Evolutionary conservation across 1,284 basidiomycete species (phyloP).

Genomic region (Ustilago hordei): DNA sequence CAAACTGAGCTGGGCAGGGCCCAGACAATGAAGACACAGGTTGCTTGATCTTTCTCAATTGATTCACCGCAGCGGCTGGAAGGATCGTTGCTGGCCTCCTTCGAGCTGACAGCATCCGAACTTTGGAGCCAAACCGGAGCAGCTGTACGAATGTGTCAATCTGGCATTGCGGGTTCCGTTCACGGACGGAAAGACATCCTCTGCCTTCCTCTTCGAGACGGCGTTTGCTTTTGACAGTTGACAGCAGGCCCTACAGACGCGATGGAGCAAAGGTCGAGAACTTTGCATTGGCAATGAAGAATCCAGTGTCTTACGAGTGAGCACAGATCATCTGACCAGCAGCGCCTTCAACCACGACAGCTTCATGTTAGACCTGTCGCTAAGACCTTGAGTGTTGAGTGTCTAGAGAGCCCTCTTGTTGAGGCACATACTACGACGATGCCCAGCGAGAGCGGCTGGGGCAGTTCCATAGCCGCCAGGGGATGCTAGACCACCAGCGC

Average conservation of each 20-base stretch:
- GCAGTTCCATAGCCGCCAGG: background rate
- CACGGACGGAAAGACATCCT: background rate
- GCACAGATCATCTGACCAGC: background rate
- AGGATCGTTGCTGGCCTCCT: background rate
- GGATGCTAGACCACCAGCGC: background rate
- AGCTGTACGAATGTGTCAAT: background rate
- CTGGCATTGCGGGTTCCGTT: background rate
- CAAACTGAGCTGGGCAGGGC: background rate
- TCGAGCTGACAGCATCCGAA: background rate
- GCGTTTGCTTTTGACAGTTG: background rate
- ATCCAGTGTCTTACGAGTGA: background rate
- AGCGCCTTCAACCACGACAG: background rate
- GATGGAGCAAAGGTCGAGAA: too few species aligned
- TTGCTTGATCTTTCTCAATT: background rate
- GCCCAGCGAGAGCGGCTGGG: conserved; percentile 2
- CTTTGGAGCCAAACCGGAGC: background rate
- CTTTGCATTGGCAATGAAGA: background rate
- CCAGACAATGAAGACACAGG: background rate
- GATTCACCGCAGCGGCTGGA: background rate
- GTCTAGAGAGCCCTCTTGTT: conserved; percentile 4
- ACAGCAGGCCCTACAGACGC: background rate
- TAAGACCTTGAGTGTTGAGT: background rate
- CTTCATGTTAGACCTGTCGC: background rate
- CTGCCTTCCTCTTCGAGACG: background rate
- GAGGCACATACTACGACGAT: conserved; percentile 11